These are phyloP conservation scores for Claviceps spartinae DNA, from an alignment of 2,329 filamentous ascomycete species.

Conservation along the genomic window DNA sequence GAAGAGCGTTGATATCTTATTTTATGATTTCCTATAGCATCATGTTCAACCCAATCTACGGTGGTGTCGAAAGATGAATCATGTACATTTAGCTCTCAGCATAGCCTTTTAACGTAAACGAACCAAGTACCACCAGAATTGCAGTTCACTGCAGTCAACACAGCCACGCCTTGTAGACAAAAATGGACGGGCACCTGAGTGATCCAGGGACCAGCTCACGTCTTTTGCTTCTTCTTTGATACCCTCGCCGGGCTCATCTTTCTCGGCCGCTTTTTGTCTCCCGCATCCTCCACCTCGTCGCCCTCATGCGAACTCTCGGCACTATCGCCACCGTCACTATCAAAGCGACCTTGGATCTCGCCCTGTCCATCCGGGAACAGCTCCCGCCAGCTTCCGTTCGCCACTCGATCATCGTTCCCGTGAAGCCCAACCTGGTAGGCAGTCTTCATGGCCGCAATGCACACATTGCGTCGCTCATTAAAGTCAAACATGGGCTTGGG, in stretches of 20 bases:
- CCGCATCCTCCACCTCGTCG: conserved; percentile 7
- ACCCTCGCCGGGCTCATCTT: conserved; percentile 6
- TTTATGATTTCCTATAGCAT: too few relatives aligned
- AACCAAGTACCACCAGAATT: too few relatives aligned
- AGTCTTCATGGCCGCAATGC: conserved; percentile 54
- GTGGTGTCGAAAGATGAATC: too few relatives aligned
- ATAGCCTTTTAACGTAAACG: too few relatives aligned
- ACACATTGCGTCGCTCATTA: conserved; percentile 43
- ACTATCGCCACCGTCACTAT: conserved; percentile 20
- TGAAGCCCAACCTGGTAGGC: conserved; percentile 53
- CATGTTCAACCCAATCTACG: too few relatives aligned
- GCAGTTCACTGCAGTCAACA: too few relatives aligned
- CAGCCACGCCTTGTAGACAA: too few relatives aligned
- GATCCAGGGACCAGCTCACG: not conserved
- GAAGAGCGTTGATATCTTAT: too few relatives aligned
- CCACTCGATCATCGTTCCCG: conserved; percentile 47
- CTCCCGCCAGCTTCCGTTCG: conserved; percentile 43
- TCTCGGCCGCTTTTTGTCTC: conserved; percentile 13
- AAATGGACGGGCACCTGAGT: too few relatives aligned
- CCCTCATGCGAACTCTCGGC: conserved; percentile 15
- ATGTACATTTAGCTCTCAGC: too few relatives aligned
- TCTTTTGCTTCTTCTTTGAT: conserved; percentile 15
- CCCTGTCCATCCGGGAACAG: conserved; percentile 27
- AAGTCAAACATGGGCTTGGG: conserved; percentile 73
- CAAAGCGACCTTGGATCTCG: conserved; percentile 26